Evolutionary conservation across 1,284 basidiomycete species (phyloP), one percentile per base, ranked within the genome.

Genomic region (Rhodotorula sp.): DNA sequence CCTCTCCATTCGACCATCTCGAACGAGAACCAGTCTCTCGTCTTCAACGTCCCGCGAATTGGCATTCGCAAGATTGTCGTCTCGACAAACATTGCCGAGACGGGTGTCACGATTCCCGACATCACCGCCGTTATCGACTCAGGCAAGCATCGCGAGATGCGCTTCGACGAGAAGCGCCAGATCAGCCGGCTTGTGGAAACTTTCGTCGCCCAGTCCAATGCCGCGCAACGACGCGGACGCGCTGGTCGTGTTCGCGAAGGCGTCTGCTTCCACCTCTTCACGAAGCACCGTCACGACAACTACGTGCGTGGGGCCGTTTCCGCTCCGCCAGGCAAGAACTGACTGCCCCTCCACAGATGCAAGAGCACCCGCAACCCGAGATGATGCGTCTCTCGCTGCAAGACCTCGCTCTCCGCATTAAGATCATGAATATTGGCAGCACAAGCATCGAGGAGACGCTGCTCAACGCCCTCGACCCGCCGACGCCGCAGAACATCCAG

Each of bases 101-200:
- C 92, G 22, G 95, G 95, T 79, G 91, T 99, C 69, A 99, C 95
- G 0, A 98, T 99, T 68, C 95, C 95, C 8, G 96, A 99, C 77
- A 92, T 98, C 67, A 98, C 95, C 4, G 95, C 94, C 76, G 96
- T 99, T 20, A 94, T 99, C 67, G 96, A 99, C 79, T 87, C 88
- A 0, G 96, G 96, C 59, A 94, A 93, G 78, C 94, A 99, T 79
- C 86, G 91, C 71, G 84, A 80, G 81, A 94, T 95, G 89, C 86
- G 89, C 88, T 99, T 94, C 78, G 95, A 99, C 78, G 96, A 99
- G 82, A 99, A 98, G 81, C 87, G 95, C 11, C 95, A 99, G 78
- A 88, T 98, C 64, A 96, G 92, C 67, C 87, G 93, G 26, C 83
- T 99, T 22, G 86, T 95, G 5, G 94, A 99, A 79, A 93, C 92